Conservation (phyloP, 129 eudicot genomes). For the Dittrichia graveolens region DNA sequence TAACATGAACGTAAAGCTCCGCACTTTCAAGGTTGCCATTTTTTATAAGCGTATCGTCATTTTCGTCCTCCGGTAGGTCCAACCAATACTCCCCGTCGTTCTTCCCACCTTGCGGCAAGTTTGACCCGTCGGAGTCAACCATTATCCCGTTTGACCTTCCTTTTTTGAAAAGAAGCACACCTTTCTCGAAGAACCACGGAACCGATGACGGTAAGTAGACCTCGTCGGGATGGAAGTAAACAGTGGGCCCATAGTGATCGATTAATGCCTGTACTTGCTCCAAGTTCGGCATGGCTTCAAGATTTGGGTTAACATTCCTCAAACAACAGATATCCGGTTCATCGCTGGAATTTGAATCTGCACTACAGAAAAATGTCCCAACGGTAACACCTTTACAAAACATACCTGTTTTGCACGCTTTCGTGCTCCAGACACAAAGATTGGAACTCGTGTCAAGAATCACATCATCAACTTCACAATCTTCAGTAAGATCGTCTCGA, state of each 20-base stretch:
- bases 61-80: slow-evolving; percentile 61
- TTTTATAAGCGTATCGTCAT: slow-evolving; percentile 36
- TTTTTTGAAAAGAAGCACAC: slow-evolving; percentile 60
- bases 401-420: slow-evolving; percentile 81
- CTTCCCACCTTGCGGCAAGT: slow-evolving; percentile 68
- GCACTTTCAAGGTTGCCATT: slow-evolving; percentile 68
- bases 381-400: slow-evolving; percentile 67
- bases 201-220: slow-evolving; percentile 77
- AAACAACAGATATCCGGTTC: slow-evolving; percentile 55
- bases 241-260: slow-evolving; percentile 78
- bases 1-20: slow-evolving; percentile 81
- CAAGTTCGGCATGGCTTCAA: slow-evolving; percentile 77
- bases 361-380: slow-evolving; percentile 79
- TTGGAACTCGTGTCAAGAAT: slow-evolving; percentile 35
- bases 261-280: slow-evolving; percentile 79
- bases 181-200: slow-evolving; percentile 82
- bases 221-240: slow-evolving; percentile 91
- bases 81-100: slow-evolving; percentile 86
- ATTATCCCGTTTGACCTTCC: slow-evolving; percentile 51
- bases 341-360: slow-evolving; percentile 30
- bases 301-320: slow-evolving; percentile 49
- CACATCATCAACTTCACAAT: slow-evolving; percentile 50
- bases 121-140: slow-evolving; percentile 61
- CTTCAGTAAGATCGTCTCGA: slow-evolving; percentile 69
- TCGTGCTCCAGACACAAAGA: slow-evolving; percentile 61